Conservation (phyloP, 495 filamentous ascomycete species). For the Echria macrotheca region DNA sequence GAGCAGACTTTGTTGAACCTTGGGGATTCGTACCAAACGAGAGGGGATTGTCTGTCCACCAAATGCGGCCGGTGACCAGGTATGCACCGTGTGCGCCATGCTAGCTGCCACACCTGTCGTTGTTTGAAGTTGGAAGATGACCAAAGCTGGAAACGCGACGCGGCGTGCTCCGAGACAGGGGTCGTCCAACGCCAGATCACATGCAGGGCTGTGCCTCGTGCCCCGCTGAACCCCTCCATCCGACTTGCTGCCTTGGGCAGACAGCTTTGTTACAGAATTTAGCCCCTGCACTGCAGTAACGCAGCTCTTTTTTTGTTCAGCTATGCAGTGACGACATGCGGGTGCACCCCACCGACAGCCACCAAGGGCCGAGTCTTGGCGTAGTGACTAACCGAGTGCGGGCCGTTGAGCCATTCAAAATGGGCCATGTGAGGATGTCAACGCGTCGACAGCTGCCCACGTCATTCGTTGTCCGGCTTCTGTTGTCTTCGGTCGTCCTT, state of each 20-base stretch:
- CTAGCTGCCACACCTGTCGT: background rate
- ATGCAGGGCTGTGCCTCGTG: too few species aligned
- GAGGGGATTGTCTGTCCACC: constrained; percentile 6
- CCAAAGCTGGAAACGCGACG: background rate
- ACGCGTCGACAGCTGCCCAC: background rate
- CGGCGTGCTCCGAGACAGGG: background rate
- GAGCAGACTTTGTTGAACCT: constrained; percentile 56
- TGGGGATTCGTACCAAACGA: constrained; percentile 41
- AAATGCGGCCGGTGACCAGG: background rate
- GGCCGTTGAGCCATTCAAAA: constrained; percentile 5
- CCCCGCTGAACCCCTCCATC: too few species aligned
- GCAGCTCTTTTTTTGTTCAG: background rate
- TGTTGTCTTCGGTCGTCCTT: too few species aligned
- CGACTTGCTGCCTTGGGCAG: too few species aligned
- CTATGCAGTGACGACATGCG: constrained; percentile 12
- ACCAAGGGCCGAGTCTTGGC: background rate
- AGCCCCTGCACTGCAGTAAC: background rate
- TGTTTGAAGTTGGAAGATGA: too few species aligned
- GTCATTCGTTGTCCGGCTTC: too few species aligned
- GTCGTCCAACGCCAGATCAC: background rate
- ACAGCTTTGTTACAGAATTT: background rate
- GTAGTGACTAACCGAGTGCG: constrained; percentile 3
- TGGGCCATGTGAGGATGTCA: constrained; percentile 6
- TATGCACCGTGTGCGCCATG: background rate
- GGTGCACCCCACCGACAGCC: background rate